Conservation (phyloP, 371 early-diverging fungal species). For the Astathelohania contejeani region DNA sequence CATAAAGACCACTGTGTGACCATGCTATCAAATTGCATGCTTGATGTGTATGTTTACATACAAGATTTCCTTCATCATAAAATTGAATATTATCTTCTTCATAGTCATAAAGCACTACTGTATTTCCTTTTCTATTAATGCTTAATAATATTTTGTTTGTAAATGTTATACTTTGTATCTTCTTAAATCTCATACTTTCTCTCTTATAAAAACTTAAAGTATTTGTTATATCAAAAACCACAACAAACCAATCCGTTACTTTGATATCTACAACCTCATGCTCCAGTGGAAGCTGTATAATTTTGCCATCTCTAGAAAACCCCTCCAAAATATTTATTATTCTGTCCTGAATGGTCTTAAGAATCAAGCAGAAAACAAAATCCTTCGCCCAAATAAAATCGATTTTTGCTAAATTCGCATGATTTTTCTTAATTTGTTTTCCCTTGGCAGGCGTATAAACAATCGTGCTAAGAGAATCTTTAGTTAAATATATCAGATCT, state of each 20-base stretch:
- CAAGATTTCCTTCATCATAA: constrained; percentile 26
- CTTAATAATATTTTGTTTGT: constrained; percentile 13
- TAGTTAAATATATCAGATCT: not conserved
- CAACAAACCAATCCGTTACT: constrained; percentile 11
- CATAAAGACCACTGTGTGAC: constrained; percentile 36
- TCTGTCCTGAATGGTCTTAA: not conserved
- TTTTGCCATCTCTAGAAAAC: not conserved
- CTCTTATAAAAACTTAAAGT: constrained; percentile 22
- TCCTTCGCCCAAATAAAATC: not conserved
- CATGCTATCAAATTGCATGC: constrained; percentile 29
- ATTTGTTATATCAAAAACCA: constrained; percentile 1
- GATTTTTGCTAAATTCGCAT: not conserved
- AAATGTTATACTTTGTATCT: constrained; percentile 16
- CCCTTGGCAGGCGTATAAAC: too few species aligned
- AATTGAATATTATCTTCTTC: constrained; percentile 28
- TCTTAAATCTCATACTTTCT: constrained; percentile 5
- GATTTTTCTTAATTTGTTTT: constrained; percentile 2
- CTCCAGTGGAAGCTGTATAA: not conserved
- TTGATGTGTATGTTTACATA: constrained; percentile 16
- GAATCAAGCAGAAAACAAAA: not conserved
- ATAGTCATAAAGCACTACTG: constrained; percentile 20
- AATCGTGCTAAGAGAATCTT: too few species aligned
- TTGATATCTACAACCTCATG: constrained; percentile 2
- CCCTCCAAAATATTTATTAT: not conserved
- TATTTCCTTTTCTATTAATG: not conserved